Evolutionary conservation across 2,329 filamentous ascomycete species (phyloP).

Genomic region (Sclerotinia spermophila): DNA sequence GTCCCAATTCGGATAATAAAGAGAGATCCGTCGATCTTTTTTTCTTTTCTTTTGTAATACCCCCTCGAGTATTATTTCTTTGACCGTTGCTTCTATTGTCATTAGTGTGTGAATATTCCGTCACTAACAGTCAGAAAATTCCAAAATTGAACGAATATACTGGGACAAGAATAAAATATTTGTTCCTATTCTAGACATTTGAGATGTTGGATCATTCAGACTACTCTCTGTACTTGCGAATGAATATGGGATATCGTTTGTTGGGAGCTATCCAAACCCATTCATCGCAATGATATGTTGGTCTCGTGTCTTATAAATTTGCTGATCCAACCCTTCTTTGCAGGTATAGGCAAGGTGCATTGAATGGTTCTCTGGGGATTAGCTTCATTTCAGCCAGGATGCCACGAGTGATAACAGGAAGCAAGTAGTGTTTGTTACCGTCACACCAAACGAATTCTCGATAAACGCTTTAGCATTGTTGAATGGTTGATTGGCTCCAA

Average conservation of each 20-base stretch:
- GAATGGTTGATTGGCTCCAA: background rate
- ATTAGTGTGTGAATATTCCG: background rate
- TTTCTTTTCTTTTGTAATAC: background rate
- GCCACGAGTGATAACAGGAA: constrained; percentile 12
- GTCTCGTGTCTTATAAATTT: background rate
- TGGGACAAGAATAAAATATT: background rate
- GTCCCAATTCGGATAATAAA: constrained; percentile 17
- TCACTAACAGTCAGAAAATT: background rate
- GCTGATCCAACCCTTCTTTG: background rate
- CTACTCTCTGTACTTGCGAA: background rate
- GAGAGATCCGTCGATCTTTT: background rate
- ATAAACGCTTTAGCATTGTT: constrained; percentile 13
- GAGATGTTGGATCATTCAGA: background rate
- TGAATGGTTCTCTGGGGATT: background rate
- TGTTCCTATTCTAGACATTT: background rate
- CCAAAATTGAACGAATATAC: background rate
- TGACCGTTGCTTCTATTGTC: background rate
- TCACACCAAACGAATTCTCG: background rate
- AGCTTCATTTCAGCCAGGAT: constrained; percentile 1
- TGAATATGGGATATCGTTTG: background rate
- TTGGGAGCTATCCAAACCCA: background rate
- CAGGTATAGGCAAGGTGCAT: constrained; percentile 2
- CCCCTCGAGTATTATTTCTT: background rate
- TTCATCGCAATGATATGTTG: background rate
- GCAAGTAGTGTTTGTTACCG: background rate